These are phyloP conservation scores for Pseudonectria buxi DNA, from an alignment of 2,329 filamentous ascomycete species.

Conservation along the genomic window DNA sequence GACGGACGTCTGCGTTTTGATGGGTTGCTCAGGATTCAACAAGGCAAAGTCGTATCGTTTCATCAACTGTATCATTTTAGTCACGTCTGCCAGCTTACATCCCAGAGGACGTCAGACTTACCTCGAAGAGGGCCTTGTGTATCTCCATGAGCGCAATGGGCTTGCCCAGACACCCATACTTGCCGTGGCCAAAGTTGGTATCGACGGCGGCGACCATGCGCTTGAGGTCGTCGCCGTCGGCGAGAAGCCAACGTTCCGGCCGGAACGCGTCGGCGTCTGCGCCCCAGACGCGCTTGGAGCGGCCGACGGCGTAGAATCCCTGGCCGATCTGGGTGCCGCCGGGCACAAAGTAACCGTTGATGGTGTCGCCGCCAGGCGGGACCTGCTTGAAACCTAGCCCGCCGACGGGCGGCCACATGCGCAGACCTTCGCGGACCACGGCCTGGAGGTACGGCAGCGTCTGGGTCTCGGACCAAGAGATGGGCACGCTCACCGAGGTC, in stretches of 20 bases:
- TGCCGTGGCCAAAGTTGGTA: constrained; percentile 39
- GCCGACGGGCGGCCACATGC: constrained; percentile 48
- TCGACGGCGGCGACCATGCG: constrained; percentile 34
- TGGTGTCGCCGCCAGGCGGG: constrained; percentile 43
- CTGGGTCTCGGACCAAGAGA: constrained; percentile 43
- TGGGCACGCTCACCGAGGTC: constrained; percentile 26
- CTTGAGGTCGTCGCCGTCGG: constrained; percentile 22
- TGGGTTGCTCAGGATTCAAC: constrained; percentile 26
- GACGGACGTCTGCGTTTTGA: constrained; percentile 27
- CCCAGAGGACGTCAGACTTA: constrained; percentile 19
- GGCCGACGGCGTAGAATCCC: constrained; percentile 48
- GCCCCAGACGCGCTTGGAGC: constrained; percentile 43
- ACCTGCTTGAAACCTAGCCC: constrained; percentile 47
- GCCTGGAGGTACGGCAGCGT: constrained; percentile 48
- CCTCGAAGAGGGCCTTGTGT: constrained; percentile 42
- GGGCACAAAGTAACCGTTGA: constrained; percentile 45
- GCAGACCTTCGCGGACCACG: constrained; percentile 50
- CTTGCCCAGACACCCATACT: constrained; percentile 39
- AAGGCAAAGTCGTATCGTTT: constrained; percentile 28
- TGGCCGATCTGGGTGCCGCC: constrained; percentile 47
- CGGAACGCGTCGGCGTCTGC: constrained; percentile 44
- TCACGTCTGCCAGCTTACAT: neutral
- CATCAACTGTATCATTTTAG: constrained; percentile 26
- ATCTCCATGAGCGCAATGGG: constrained; percentile 42
- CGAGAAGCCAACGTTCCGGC: constrained; percentile 48